A percentile compares a stretch with the other conserved stretches of the same genome.
Conservation (phyloP, 2,329 filamentous ascomycete species). For the Nigrospora oryzae region DNA sequence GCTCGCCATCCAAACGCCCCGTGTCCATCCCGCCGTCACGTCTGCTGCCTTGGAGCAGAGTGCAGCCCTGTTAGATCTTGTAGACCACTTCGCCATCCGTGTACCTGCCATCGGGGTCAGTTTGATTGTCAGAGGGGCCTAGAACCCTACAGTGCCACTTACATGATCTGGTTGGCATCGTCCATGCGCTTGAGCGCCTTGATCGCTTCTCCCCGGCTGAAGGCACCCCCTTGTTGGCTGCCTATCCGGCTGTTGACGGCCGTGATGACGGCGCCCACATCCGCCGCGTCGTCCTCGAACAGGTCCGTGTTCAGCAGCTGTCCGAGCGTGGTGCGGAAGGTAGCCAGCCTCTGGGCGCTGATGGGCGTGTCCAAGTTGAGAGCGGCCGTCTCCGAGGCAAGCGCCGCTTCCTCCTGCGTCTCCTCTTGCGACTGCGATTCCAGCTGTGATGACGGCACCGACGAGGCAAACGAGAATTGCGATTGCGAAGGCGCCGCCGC, state of each 20-base stretch:
- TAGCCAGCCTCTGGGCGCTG: conserved; percentile 51
- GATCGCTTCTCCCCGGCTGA: conserved; percentile 63
- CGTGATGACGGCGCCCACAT: conserved; percentile 63
- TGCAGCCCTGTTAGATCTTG: conserved; percentile 13
- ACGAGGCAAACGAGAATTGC: conserved; percentile 67
- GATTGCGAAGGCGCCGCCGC: conserved; percentile 26
- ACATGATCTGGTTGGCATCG: conserved; percentile 87
- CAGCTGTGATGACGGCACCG: conserved; percentile 66
- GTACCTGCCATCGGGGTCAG: conserved; percentile 15
- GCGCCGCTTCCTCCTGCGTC: conserved; percentile 29
- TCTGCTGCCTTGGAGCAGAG: background rate
- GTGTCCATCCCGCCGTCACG: no score
- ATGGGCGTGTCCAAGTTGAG: conserved; percentile 39
- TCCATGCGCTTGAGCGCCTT: conserved; percentile 74
- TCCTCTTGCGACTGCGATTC: conserved; percentile 33
- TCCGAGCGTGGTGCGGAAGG: conserved; percentile 76
- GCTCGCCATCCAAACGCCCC: background rate
- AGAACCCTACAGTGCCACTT: conserved; percentile 31
- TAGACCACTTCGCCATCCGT: conserved; percentile 23
- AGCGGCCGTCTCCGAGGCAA: conserved; percentile 24
- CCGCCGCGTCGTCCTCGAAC: conserved; percentile 81
- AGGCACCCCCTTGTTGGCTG: conserved; percentile 44
- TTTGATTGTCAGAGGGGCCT: conserved; percentile 1
- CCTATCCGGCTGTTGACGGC: conserved; percentile 71
- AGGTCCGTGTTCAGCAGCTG: conserved; percentile 72